phyloP scores from a whole-genome alignment of 352 stramenopile species.

The Plasmopara muralis region DNA sequence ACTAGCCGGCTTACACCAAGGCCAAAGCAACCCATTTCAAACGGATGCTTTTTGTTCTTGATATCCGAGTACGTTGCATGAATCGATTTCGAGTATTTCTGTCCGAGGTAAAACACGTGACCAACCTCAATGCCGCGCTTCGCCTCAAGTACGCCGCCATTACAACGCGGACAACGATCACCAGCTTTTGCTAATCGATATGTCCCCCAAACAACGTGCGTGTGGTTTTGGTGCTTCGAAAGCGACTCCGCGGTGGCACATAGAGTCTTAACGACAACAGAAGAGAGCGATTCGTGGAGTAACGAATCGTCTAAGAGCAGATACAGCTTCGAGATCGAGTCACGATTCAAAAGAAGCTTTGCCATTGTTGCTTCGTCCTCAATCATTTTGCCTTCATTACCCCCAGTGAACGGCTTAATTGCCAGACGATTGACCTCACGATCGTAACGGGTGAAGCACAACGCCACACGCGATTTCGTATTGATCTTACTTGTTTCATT shows the following conservation, averaged over 20 bases:
- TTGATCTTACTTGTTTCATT: constrained; percentile 2
- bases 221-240: constrained; percentile 14
- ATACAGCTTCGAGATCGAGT: constrained; percentile 21
- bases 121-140: constrained; percentile 86
- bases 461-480: constrained; percentile 16
- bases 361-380: constrained; percentile 18
- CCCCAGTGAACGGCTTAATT: constrained; percentile 62
- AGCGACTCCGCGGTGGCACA: constrained; percentile 11
- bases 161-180: constrained; percentile 56
- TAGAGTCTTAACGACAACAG: constrained; percentile 18
- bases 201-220: constrained; percentile 28
- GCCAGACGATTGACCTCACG: constrained; percentile 61
- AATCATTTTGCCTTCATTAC: constrained; percentile 44
- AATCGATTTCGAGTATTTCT: constrained; percentile 86
- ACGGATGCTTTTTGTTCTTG: constrained; percentile 42
- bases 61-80: constrained; percentile 45
- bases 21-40: constrained; percentile 88
- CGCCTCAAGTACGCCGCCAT: constrained; percentile 35
- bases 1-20: constrained; percentile 81
- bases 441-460: constrained; percentile 59
- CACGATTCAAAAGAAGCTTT: constrained; percentile 16
- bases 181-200: constrained; percentile 62
- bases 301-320: constrained; percentile 74
- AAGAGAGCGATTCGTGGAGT: constrained; percentile 11
- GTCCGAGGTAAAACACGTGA: constrained; percentile 85